phyloP scores from a whole-genome alignment of 352 stramenopile species.

The Pythium phragmitis region DNA sequence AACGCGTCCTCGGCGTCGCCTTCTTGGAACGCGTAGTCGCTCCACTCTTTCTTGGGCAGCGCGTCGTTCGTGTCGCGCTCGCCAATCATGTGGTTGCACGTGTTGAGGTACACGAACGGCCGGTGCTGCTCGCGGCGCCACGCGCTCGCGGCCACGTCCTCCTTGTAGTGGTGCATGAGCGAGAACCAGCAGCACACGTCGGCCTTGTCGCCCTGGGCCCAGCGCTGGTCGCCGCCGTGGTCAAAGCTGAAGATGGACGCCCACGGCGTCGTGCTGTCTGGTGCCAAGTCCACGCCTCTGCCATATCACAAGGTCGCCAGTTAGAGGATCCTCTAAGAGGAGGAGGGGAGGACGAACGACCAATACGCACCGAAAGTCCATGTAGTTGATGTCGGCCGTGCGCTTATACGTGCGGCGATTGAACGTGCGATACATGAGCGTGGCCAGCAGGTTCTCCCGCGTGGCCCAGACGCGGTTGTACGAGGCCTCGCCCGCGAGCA shows the following conservation, averaged over 20 bases:
- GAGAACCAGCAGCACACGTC: conserved; percentile 86
- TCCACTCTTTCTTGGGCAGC: conserved; percentile 79
- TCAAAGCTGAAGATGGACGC: conserved; percentile 67
- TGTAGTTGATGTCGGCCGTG: conserved; percentile 89
- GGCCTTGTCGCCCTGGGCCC: conserved; percentile 82
- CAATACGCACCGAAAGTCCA: conserved; percentile 65
- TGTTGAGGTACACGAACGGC: conserved; percentile 84
- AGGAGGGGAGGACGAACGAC: neutral
- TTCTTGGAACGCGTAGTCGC: conserved; percentile 77
- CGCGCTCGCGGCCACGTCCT: conserved; percentile 43
- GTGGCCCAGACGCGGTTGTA: conserved; percentile 78
- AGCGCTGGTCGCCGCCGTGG: conserved; percentile 74
- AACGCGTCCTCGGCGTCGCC: conserved; percentile 72
- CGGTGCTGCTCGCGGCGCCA: conserved; percentile 55
- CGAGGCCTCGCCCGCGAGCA: conserved; percentile 80
- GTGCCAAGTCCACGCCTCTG: conserved; percentile 65
- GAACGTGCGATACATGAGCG: conserved; percentile 81
- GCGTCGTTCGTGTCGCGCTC: conserved; percentile 79
- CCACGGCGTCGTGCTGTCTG: conserved; percentile 46
- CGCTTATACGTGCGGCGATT: conserved; percentile 86
- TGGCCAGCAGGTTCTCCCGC: conserved; percentile 76
- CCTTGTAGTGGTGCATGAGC: conserved; percentile 86
- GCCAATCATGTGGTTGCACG: conserved; percentile 90
- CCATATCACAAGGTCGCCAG: neutral
- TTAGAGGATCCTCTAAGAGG: neutral